Conservation (phyloP, 2,329 filamentous ascomycete species). For the Sporothrix humicola region DNA sequence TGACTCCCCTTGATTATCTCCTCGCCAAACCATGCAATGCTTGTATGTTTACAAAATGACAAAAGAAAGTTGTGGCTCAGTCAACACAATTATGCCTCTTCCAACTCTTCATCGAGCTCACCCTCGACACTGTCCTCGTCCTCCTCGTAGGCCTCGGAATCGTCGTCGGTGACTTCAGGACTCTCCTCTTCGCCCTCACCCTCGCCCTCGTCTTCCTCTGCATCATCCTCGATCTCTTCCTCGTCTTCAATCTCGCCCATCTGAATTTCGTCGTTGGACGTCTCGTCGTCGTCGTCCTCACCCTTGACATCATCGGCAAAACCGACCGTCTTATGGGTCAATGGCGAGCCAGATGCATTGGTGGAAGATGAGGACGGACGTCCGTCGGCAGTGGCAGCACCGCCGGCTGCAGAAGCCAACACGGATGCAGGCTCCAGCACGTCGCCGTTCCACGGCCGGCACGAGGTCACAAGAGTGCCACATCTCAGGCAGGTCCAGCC, state of each 20-base stretch:
- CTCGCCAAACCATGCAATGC: constrained; percentile 19
- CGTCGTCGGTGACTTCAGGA: constrained; percentile 31
- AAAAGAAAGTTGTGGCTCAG: background rate
- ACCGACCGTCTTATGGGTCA: constrained; percentile 61
- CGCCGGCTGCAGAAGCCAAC: background rate
- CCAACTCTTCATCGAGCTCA: constrained; percentile 34
- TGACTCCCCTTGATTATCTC: background rate
- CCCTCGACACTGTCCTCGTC: constrained; percentile 43
- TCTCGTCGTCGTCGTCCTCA: constrained; percentile 39
- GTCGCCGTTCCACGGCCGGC: constrained; percentile 89
- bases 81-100: background rate
- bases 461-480: constrained; percentile 81
- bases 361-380: constrained; percentile 34
- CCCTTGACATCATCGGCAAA: constrained; percentile 63
- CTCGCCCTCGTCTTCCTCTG: background rate
- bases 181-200: background rate
- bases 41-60: constrained; percentile 16
- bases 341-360: constrained; percentile 34
- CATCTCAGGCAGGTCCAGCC: constrained; percentile 92
- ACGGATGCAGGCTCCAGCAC: constrained; percentile 66
- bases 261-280: constrained; percentile 35
- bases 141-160: constrained; percentile 44
- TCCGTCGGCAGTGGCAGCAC: background rate
- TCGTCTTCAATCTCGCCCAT: constrained; percentile 10
- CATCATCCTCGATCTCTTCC: background rate